Evolutionary conservation across 345 rosid genomes (phyloP).

Genomic region (Mercurialis annua): DNA sequence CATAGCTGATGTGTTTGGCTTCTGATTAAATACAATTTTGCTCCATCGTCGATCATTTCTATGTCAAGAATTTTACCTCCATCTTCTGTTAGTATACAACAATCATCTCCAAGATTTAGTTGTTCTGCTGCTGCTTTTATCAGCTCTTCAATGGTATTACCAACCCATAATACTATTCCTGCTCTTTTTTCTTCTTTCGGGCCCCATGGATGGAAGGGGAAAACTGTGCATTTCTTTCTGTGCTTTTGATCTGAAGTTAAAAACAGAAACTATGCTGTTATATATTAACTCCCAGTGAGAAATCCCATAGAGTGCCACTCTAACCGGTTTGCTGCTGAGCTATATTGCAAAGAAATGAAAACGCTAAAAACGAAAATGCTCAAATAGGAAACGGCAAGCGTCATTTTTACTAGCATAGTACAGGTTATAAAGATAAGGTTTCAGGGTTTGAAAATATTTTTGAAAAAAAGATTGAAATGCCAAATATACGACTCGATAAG

Average conservation of each 20-base stretch:
- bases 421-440: too few relatives aligned
- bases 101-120: slow-evolving; percentile 36
- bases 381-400: too few relatives aligned
- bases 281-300: not conserved
- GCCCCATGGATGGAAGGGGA: slow-evolving; percentile 64
- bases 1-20: slow-evolving; percentile 26
- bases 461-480: too few relatives aligned
- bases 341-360: too few relatives aligned
- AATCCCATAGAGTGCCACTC: not conserved
- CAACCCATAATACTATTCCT: slow-evolving; percentile 76
- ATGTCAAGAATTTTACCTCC: slow-evolving; percentile 63
- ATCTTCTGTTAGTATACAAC: slow-evolving; percentile 58
- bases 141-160: slow-evolving; percentile 51
- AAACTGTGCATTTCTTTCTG: slow-evolving; percentile 65
- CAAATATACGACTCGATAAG: too few relatives aligned
- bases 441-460: too few relatives aligned
- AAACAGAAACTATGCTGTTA: not conserved
- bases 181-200: slow-evolving; percentile 40
- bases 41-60: slow-evolving; percentile 66
- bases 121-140: slow-evolving; percentile 45
- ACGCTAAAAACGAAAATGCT: too few relatives aligned
- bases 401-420: too few relatives aligned
- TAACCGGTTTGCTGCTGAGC: not conserved
- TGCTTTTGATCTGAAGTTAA: slow-evolving; percentile 38
- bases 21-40: slow-evolving; percentile 60